A percentile compares a stretch with the other conserved stretches of the same genome.
Conservation (phyloP, 73 alveolate species). For the Paramecium pentaurelia region DNA sequence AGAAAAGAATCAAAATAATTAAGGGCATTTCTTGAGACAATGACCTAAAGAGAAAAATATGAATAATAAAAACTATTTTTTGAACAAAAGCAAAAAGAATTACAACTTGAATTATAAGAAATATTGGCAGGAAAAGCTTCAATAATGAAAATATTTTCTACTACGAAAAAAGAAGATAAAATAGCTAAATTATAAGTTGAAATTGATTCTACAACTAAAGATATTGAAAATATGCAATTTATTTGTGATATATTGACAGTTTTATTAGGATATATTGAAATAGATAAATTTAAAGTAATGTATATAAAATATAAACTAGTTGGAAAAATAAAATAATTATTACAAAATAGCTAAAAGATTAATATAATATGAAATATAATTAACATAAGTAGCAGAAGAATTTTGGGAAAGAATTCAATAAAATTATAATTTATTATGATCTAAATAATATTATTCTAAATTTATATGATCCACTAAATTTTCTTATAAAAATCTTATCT, state of each 20-base stretch:
- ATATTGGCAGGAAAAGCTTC: not conserved
- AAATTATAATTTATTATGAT: not conserved
- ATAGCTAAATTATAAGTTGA: not conserved
- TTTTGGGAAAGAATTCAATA: not conserved
- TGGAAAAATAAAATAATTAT: not conserved
- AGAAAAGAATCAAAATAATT: conserved; percentile 11
- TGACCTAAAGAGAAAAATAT: not conserved
- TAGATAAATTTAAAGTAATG: conserved; percentile 48
- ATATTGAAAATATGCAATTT: not conserved
- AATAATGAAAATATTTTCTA: not conserved
- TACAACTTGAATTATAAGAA: not conserved
- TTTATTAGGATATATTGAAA: conserved; percentile 35
- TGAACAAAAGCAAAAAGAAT: not conserved
- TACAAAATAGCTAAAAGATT: not conserved
- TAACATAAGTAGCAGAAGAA: not conserved
- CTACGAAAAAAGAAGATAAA: not conserved
- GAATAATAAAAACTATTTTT: not conserved
- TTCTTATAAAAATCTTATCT: no score
- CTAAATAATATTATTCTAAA: not conserved
- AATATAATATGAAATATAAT: not conserved
- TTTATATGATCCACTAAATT: no score
- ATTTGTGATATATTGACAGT: not conserved
- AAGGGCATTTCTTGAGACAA: not conserved
- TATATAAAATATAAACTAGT: not conserved
- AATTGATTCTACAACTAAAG: not conserved